Base-by-base conservation (phyloP, 257 asterid genomes). In the Jasminum sambac region DNA sequence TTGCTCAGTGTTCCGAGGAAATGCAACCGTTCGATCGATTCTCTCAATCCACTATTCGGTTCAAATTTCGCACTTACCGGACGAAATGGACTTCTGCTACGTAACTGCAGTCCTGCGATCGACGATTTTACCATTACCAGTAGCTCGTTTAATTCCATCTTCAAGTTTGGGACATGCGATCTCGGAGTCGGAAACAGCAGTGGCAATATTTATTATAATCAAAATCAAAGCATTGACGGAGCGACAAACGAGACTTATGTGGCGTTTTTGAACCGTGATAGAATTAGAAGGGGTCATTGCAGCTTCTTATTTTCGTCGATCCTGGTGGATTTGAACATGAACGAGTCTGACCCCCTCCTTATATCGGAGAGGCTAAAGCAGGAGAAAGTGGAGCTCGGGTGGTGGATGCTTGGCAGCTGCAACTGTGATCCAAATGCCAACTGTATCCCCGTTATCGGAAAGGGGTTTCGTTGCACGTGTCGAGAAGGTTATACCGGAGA, bases 381-480 rank as follows among this genome's bases (percentile, higher is more conserved):
- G 6, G 69, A 76, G 64, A 78, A 72, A 66, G 37, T 84, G 70
- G 88, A 81, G 73, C 48, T 84, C 11, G 76, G 37, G 16, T 84
- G 88, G 88, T 79, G 88, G 83, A 9, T 81, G 74, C 64, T n/a
- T 7, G 86, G 82, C 10, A 13, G 11, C 12, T 78, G 84, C 61
- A 5, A 19, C 11, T 84, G 88, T 73, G 21, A 40, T 39, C 14
- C 6, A 1, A 52, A 55, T 11, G 86, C 84, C 0, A 17, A 44
- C 17, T 78, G 86, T 59, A 46, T 8, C 0, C 16, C 2, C 21
- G 36, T 81, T 14, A 61, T 14, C 14, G 42, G 34, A 9, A 26
- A 26, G 16, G 84, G 88, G 10, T 72, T 60, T 60, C 82, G 84
- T 10, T 84, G 88, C 79, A 57, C 46, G 74, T 84, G 88, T 41